phyloP scores from a whole-genome alignment of 495 filamentous ascomycete species.

The Penicillium maclennaniae region DNA sequence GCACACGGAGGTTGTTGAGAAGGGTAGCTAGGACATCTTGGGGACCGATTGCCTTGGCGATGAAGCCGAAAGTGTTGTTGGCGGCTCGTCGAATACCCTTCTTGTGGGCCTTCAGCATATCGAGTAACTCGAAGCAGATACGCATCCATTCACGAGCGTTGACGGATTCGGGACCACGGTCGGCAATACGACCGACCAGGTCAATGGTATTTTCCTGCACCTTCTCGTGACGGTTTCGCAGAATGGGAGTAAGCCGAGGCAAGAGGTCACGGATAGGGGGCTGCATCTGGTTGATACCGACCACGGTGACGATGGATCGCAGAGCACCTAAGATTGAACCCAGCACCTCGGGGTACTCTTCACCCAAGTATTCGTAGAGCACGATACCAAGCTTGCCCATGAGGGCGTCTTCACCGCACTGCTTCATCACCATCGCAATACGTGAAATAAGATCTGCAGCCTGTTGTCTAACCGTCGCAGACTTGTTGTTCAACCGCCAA shows the following conservation, averaged over 20 bases:
- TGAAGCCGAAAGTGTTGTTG: slow-evolving; percentile 99
- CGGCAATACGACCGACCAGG: slow-evolving; percentile 95
- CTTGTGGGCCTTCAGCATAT: slow-evolving; percentile 99
- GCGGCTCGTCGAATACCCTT: slow-evolving; percentile 97
- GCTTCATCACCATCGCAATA: slow-evolving; percentile 97
- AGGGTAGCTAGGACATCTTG: slow-evolving; percentile 95
- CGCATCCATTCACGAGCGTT: slow-evolving; percentile 99
- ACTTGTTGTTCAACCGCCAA: slow-evolving; percentile 98
- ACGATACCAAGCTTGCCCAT: slow-evolving; percentile 96
- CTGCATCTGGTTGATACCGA: slow-evolving; percentile 98
- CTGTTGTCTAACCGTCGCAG: slow-evolving; percentile 91
- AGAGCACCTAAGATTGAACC: slow-evolving; percentile 95
- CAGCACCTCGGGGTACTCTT: slow-evolving; percentile 97
- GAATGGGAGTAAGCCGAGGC: slow-evolving; percentile 90
- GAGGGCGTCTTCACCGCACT: slow-evolving; percentile 90
- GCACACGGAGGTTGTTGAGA: slow-evolving; percentile 93
- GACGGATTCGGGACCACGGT: slow-evolving; percentile 92
- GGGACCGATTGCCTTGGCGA: slow-evolving; percentile 97
- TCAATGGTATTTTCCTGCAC: slow-evolving; percentile 99
- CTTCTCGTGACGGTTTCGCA: slow-evolving; percentile 98
- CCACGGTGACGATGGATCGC: slow-evolving; percentile 94
- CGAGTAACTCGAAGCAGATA: slow-evolving; percentile 97
- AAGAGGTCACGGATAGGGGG: slow-evolving; percentile 97
- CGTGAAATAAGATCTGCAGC: slow-evolving; percentile 95
- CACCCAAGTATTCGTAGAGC: slow-evolving; percentile 98